phyloP scores from a whole-genome alignment of 164 flowering plant species.

The Nymphaea colorata region DNA sequence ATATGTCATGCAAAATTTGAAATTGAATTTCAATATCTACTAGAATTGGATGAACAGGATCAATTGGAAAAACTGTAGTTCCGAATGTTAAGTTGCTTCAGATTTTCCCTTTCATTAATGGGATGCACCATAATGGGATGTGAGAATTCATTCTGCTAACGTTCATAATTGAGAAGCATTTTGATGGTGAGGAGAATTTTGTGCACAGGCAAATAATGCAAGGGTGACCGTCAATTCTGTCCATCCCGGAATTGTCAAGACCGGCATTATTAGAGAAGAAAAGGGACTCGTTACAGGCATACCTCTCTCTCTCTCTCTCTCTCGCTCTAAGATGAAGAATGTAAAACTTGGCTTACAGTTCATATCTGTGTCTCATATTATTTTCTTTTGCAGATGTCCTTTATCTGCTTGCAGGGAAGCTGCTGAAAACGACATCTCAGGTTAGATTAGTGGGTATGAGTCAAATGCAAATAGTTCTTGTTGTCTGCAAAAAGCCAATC shows the following conservation, averaged over 20 bases:
- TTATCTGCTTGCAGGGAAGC: slow-evolving; percentile 70
- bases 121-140: too few relatives aligned
- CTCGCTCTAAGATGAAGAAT: background rate
- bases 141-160: too few relatives aligned
- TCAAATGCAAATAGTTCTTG: background rate
- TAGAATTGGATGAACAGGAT: too few relatives aligned
- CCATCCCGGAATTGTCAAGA: slow-evolving; percentile 95
- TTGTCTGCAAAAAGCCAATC: background rate
- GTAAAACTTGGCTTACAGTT: background rate
- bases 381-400: slow-evolving; percentile 56
- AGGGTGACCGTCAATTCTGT: slow-evolving; percentile 83
- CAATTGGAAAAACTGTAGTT: too few relatives aligned
- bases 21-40: too few relatives aligned
- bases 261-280: slow-evolving; percentile 82
- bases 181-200: too few relatives aligned
- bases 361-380: background rate
- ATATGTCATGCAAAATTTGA: too few relatives aligned
- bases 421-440: slow-evolving; percentile 76
- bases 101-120: too few relatives aligned
- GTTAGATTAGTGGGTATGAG: slow-evolving; percentile 20
- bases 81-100: too few relatives aligned
- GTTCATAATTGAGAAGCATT: too few relatives aligned
- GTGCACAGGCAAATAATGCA: slow-evolving; percentile 61
- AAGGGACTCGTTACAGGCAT: slow-evolving; percentile 74
- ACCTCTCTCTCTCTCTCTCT: background rate